phyloP scores from a whole-genome alignment of 2,329 filamentous ascomycete species.

The Penicillium crustosum region DNA sequence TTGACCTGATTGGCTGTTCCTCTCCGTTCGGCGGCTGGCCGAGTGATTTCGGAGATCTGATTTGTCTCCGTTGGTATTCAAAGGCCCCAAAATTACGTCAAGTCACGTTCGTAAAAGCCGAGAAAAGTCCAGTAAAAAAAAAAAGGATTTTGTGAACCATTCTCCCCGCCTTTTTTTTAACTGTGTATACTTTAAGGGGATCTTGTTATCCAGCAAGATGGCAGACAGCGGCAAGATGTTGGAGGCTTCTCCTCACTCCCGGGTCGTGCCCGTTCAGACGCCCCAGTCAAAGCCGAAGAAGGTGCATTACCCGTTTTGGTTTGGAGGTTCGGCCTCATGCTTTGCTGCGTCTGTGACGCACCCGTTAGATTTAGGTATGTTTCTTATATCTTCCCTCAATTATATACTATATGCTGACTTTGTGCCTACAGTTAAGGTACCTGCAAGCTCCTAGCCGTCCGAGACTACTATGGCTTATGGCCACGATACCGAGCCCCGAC shows the following conservation, averaged over 20 bases:
- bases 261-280: constrained; percentile 20
- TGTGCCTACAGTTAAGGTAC: constrained; percentile 55
- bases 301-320: constrained; percentile 81
- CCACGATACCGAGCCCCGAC: constrained; percentile 4
- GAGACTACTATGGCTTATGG: constrained; percentile 2
- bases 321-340: constrained; percentile 90
- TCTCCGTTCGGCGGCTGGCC: constrained; percentile 16
- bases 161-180: constrained; percentile 10
- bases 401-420: constrained; percentile 22
- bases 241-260: constrained; percentile 23
- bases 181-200: constrained; percentile 5
- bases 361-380: constrained; percentile 84
- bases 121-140: constrained; percentile 17
- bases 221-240: constrained; percentile 36
- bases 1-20: constrained; percentile 1
- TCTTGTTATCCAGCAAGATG: constrained; percentile 33
- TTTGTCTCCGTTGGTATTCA: constrained; percentile 35
- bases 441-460: constrained; percentile 6
- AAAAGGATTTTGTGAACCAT: constrained; percentile 3
- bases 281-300: constrained; percentile 31
- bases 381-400: constrained; percentile 18
- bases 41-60: constrained; percentile 35
- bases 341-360: constrained; percentile 90
- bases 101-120: constrained; percentile 4
- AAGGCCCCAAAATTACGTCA: constrained; percentile 27